Conservation (phyloP, 2,329 filamentous ascomycete species). For the Neofusicoccum kwambonambiense region DNA sequence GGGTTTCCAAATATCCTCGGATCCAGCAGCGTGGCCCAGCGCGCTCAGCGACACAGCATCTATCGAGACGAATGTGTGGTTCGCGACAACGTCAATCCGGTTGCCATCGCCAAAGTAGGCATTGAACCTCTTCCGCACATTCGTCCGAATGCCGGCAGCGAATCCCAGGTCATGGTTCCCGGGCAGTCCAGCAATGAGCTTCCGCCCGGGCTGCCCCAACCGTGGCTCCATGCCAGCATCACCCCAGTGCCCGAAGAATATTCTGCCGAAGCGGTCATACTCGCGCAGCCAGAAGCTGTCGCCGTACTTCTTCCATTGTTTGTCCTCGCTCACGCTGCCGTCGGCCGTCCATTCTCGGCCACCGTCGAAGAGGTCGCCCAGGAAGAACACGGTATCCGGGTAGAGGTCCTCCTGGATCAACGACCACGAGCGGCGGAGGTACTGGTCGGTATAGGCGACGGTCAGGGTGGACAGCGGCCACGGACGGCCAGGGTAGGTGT, state of each 20-base stretch:
- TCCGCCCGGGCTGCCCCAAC: conserved; percentile 65
- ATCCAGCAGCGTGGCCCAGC: conserved; percentile 52
- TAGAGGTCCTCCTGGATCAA: conserved; percentile 70
- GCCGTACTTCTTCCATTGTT: conserved; percentile 73
- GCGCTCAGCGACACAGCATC: conserved; percentile 88
- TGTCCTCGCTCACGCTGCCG: conserved; percentile 53
- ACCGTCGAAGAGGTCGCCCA: conserved; percentile 94
- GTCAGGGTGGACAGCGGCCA: conserved; percentile 69
- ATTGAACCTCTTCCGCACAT: conserved; percentile 79
- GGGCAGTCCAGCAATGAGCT: conserved; percentile 79
- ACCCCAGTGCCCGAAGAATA: conserved; percentile 75
- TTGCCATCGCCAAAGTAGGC: conserved; percentile 91
- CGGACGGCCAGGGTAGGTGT: conserved; percentile 86
- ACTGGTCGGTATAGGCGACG: conserved; percentile 79
- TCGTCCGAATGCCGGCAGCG: conserved; percentile 75
- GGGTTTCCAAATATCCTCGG: conserved; percentile 69
- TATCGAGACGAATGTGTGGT: conserved; percentile 91
- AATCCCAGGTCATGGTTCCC: conserved; percentile 97
- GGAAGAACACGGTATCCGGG: conserved; percentile 87
- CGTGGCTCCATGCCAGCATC: conserved; percentile 55
- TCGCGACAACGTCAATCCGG: conserved; percentile 84
- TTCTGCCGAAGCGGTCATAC: conserved; percentile 78
- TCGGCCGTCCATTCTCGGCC: conserved; percentile 89
- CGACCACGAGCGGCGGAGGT: conserved; percentile 79
- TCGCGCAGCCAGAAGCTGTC: conserved; percentile 83